Percentiles rank a stretch among this genome's conserved stretches.
phyloP scores from a whole-genome alignment of 106 monocot species.

The Dactylorhiza incarnata region DNA sequence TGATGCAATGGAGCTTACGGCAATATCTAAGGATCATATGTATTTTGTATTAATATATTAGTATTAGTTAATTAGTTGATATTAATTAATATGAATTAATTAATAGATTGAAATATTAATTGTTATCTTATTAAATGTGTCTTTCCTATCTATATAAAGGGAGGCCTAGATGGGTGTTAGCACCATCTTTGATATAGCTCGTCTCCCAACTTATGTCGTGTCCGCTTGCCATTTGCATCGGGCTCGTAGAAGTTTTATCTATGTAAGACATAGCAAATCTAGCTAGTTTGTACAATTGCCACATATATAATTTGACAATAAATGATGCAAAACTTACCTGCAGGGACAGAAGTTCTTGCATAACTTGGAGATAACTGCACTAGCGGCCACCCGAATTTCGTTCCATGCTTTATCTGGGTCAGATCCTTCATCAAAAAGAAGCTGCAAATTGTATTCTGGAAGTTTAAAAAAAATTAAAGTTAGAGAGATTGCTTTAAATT shows the following conservation, averaged over 20 bases:
- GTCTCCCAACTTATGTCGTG: too few relatives aligned
- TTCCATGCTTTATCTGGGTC: slow-evolving; percentile 30
- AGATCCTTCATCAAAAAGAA: slow-evolving; percentile 23
- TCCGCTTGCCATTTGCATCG: not conserved
- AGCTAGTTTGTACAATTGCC: not conserved
- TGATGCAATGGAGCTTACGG: too few relatives aligned
- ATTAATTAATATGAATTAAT: too few relatives aligned
- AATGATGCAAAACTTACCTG: slow-evolving; percentile 23
- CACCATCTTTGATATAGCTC: not conserved
- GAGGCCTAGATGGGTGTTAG: not conserved
- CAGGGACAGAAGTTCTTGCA: slow-evolving; percentile 51
- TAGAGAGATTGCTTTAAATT: not conserved
- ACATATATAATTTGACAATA: not conserved
- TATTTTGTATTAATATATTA: too few relatives aligned
- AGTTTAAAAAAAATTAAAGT: not conserved
- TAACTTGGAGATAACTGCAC: slow-evolving; percentile 38
- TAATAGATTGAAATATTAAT: too few relatives aligned
- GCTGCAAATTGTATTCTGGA: slow-evolving; percentile 37
- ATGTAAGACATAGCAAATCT: not conserved
- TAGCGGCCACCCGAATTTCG: slow-evolving; percentile 37
- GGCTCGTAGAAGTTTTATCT: not conserved
- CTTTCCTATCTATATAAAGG: not conserved
- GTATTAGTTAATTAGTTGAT: too few relatives aligned
- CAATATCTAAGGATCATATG: too few relatives aligned
- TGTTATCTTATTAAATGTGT: not conserved